Conservation (phyloP, 2,329 filamentous ascomycete genomes). For the Aspergillus alliaceus region DNA sequence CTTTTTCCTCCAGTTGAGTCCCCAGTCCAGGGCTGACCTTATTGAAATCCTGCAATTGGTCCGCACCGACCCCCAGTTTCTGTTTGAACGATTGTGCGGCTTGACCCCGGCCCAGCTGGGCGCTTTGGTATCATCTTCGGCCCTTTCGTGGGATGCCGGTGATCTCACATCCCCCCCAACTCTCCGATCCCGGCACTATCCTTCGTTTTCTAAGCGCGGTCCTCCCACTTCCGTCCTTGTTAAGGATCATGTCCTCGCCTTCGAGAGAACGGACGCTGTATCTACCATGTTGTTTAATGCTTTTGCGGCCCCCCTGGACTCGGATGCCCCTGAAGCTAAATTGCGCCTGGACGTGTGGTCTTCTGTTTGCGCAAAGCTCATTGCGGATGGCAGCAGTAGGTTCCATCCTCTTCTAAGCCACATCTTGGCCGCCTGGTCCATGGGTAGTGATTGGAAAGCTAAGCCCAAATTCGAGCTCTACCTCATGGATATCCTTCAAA, state of each 20-base stretch:
- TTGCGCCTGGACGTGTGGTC: conserved; percentile 85
- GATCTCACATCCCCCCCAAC: conserved; percentile 79
- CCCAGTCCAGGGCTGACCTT: conserved; percentile 71
- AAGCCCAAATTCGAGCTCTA: conserved; percentile 90
- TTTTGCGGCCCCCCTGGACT: conserved; percentile 82
- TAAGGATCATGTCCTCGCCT: conserved; percentile 81
- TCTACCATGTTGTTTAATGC: conserved; percentile 83
- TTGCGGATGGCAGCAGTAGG: conserved; percentile 72
- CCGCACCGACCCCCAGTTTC: conserved; percentile 81
- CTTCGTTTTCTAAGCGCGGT: conserved; percentile 50
- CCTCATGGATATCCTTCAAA: conserved; percentile 89
- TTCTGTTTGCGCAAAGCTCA: conserved; percentile 77
- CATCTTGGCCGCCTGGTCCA: conserved; percentile 83
- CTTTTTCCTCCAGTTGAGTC: conserved; percentile 66
- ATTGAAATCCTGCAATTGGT: conserved; percentile 78
- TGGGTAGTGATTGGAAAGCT: conserved; percentile 85
- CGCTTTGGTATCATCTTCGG: conserved; percentile 73
- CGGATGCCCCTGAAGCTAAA: conserved; percentile 77
- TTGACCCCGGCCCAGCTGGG: conserved; percentile 75
- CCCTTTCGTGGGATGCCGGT: conserved; percentile 77
- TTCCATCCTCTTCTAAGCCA: conserved; percentile 79
- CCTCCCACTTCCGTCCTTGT: conserved; percentile 57
- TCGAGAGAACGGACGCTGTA: conserved; percentile 84
- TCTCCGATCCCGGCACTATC: conserved; percentile 49
- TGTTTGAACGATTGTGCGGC: conserved; percentile 77